A percentile compares a stretch with the other conserved stretches of the same genome.
These are phyloP conservation scores for Clarireedia monteithiana DNA, from an alignment of 2,329 filamentous ascomycete genomes.

Conservation along the genomic window DNA sequence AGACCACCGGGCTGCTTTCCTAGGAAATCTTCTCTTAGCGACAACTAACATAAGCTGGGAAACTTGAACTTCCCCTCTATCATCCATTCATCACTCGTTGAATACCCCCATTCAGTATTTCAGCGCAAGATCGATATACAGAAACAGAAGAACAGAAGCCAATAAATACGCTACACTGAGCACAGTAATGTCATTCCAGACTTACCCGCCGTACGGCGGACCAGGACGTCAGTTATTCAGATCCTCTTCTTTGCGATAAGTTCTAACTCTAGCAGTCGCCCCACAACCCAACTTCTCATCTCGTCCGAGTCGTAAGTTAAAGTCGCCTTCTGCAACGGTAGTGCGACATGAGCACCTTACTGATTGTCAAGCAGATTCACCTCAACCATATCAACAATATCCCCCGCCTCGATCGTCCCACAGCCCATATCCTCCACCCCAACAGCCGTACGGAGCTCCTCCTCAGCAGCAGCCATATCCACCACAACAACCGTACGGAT, in stretches of 20 bases:
- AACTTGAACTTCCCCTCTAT: too few relatives aligned
- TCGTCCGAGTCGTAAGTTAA: neutral
- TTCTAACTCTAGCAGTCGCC: neutral
- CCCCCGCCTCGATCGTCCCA: slow-evolving; percentile 14
- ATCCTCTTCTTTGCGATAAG: neutral
- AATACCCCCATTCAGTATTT: too few relatives aligned
- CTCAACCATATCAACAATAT: slow-evolving; percentile 13
- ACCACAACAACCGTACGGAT: neutral
- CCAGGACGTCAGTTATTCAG: neutral
- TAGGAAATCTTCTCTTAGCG: too few relatives aligned
- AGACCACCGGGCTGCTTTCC: too few relatives aligned
- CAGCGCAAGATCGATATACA: too few relatives aligned
- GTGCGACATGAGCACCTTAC: neutral
- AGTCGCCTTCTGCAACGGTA: neutral
- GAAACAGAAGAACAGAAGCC: too few relatives aligned
- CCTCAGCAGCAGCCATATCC: slow-evolving; percentile 23
- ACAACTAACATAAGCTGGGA: too few relatives aligned
- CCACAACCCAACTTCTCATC: neutral
- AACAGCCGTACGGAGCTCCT: slow-evolving; percentile 17
- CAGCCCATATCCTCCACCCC: slow-evolving; percentile 14
- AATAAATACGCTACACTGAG: too few relatives aligned
- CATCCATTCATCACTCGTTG: too few relatives aligned
- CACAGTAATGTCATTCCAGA: neutral
- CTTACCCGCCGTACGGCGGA: neutral
- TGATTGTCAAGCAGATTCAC: slow-evolving; percentile 1